phyloP scores from a whole-genome alignment of 805 yeast species.

The Metschnikowia noctiluminum region DNA sequence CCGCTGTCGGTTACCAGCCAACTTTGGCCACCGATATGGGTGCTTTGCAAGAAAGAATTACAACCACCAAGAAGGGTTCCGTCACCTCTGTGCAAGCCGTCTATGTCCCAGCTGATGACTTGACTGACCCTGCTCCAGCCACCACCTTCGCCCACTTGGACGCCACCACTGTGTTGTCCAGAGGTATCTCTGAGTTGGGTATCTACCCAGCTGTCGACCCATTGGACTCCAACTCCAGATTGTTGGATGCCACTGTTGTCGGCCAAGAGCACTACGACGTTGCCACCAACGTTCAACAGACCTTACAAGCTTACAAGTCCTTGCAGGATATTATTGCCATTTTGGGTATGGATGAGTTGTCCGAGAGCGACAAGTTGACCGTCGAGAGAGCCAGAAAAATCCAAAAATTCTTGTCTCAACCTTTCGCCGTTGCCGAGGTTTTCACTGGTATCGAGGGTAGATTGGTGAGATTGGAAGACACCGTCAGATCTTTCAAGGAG shows the following conservation, averaged over 20 bases:
- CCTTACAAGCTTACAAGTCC: slow-evolving; percentile 99
- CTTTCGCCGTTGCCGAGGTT: slow-evolving; percentile 99
- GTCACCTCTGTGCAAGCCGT: slow-evolving; percentile 99
- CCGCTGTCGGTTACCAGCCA: slow-evolving; percentile 99
- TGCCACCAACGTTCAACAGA: slow-evolving; percentile 94
- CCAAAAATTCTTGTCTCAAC: slow-evolving; percentile 99
- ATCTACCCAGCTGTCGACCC: slow-evolving; percentile 99
- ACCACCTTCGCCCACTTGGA: slow-evolving; percentile 99
- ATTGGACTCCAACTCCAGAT: slow-evolving; percentile 98
- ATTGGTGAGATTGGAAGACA: slow-evolving; percentile 94
- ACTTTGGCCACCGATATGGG: slow-evolving; percentile 99
- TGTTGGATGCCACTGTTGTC: slow-evolving; percentile 93
- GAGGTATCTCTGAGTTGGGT: slow-evolving; percentile 99
- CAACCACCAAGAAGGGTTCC: slow-evolving; percentile 99
- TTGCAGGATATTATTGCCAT: slow-evolving; percentile 99
- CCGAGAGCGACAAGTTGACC: slow-evolving; percentile 96
- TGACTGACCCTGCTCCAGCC: slow-evolving; percentile 99
- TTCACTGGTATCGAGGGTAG: slow-evolving; percentile 99
- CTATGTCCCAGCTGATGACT: slow-evolving; percentile 99
- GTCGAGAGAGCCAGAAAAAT: slow-evolving; percentile 99
- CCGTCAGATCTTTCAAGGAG: slow-evolving; percentile 91
- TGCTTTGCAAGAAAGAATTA: slow-evolving; percentile 99
- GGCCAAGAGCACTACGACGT: slow-evolving; percentile 98
- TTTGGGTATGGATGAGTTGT: slow-evolving; percentile 99
- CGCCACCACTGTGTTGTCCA: slow-evolving; percentile 99